A percentile compares a stretch with the other conserved stretches of the same genome.
phyloP scores from a whole-genome alignment of 2,329 filamentous ascomycete genomes.

The Colletotrichum ledebouriae region DNA sequence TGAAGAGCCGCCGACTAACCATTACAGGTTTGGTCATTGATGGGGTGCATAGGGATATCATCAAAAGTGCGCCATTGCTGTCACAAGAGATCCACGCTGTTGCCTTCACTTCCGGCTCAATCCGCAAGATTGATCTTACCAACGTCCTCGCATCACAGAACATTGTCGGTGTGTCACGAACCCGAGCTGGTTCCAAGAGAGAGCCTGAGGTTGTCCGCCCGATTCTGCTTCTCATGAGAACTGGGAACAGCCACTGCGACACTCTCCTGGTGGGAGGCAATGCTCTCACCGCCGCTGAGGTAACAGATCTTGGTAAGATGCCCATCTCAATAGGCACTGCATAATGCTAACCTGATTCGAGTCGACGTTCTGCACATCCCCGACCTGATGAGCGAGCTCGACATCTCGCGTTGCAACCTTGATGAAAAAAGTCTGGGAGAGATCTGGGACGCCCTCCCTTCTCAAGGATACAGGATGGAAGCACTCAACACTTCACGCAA shows the following conservation, averaged over 20 bases:
- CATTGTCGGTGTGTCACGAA: conserved; percentile 27
- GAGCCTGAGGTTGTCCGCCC: conserved; percentile 61
- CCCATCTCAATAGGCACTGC: neutral
- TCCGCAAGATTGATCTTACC: conserved; percentile 67
- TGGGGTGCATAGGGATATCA: conserved; percentile 45
- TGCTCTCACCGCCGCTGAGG: conserved; percentile 58
- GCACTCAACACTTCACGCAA: conserved; percentile 67
- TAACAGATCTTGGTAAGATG: conserved; percentile 62
- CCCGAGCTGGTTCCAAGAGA: conserved; percentile 33
- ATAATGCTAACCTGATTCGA: conserved; percentile 32
- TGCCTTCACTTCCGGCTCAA: conserved; percentile 67
- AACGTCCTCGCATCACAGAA: conserved; percentile 52
- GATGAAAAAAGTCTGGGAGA: conserved; percentile 62
- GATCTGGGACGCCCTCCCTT: conserved; percentile 62
- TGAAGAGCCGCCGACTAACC: neutral
- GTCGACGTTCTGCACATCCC: conserved; percentile 48
- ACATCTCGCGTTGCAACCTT: conserved; percentile 65
- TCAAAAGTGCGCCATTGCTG: conserved; percentile 60
- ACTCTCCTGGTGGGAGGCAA: conserved; percentile 66
- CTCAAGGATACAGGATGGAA: conserved; percentile 61
- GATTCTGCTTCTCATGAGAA: conserved; percentile 63
- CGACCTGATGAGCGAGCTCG: conserved; percentile 59
- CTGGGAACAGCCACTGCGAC: conserved; percentile 62
- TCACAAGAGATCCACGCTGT: conserved; percentile 70
- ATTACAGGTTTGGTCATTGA: conserved; percentile 39